A percentile compares a stretch with the other conserved stretches of the same genome.
phyloP scores from a whole-genome alignment of 371 early-diverging fungal genomes.

The Syncephalis plumigaleata region DNA sequence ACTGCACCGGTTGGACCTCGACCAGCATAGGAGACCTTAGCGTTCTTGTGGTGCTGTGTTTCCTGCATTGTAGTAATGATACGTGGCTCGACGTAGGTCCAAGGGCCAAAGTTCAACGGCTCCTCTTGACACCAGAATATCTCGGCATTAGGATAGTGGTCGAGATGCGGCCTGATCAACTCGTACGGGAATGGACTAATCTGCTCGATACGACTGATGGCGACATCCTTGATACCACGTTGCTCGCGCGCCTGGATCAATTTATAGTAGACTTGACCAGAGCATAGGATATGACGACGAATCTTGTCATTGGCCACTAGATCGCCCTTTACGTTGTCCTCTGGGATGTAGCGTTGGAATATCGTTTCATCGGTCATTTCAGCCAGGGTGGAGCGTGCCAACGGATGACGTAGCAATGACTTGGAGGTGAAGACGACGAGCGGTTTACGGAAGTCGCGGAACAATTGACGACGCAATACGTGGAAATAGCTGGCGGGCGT shows the following conservation, averaged over 20 bases:
- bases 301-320: constrained; percentile 59
- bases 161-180: constrained; percentile 61
- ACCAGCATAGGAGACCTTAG: constrained; percentile 67
- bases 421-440: constrained; percentile 82
- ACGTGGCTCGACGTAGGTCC: constrained; percentile 76
- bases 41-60: constrained; percentile 46
- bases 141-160: constrained; percentile 80
- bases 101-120: constrained; percentile 84
- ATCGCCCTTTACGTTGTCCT: constrained; percentile 52
- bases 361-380: constrained; percentile 70
- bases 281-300: constrained; percentile 77
- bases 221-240: constrained; percentile 54
- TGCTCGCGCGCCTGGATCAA: constrained; percentile 70
- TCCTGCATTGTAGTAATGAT: constrained; percentile 59
- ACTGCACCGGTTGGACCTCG: constrained; percentile 87
- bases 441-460: constrained; percentile 95
- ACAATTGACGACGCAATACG: constrained; percentile 83
- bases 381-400: constrained; percentile 60
- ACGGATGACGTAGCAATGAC: constrained; percentile 82
- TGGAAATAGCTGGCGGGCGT: constrained; percentile 96
- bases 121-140: constrained; percentile 94
- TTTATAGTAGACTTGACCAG: constrained; percentile 93
- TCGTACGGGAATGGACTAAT: constrained; percentile 93
- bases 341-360: constrained; percentile 86
- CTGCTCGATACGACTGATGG: constrained; percentile 90